These are phyloP conservation scores for Phytopythium delawarense DNA, from an alignment of 352 stramenopile species.

Conservation along the genomic window DNA sequence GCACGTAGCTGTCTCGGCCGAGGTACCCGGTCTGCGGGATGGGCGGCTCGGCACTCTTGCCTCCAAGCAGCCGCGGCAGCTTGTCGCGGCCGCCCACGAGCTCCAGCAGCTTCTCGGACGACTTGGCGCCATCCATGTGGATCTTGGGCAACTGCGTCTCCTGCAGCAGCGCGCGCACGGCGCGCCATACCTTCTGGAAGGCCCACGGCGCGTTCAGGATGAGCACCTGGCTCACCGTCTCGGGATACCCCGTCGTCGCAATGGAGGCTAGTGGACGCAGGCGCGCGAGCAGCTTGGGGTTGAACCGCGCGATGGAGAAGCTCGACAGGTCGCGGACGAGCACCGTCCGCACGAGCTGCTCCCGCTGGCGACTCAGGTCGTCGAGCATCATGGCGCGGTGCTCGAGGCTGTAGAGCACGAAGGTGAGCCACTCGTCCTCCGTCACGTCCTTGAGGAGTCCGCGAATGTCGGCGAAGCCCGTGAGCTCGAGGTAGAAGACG, in stretches of 20 bases:
- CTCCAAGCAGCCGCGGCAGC: constrained; percentile 52
- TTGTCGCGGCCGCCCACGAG: constrained; percentile 41
- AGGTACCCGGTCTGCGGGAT: constrained; percentile 68
- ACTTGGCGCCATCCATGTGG: constrained; percentile 94
- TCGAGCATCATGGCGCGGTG: constrained; percentile 62
- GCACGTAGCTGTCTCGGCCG: constrained; percentile 49
- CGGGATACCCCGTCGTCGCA: constrained; percentile 61
- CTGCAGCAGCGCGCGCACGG: constrained; percentile 49
- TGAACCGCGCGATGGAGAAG: constrained; percentile 60
- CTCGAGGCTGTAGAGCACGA: constrained; percentile 74
- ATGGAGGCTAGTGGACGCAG: constrained; percentile 36
- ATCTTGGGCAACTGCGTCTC: constrained; percentile 84
- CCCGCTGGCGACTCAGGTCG: constrained; percentile 49
- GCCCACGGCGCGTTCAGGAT: constrained; percentile 64
- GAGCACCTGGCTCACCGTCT: constrained; percentile 50
- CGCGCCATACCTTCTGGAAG: constrained; percentile 70
- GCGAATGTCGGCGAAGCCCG: constrained; percentile 55
- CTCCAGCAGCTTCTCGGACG: constrained; percentile 54
- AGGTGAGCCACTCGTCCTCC: constrained; percentile 67
- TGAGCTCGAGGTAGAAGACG: constrained; percentile 72
- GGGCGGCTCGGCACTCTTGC: constrained; percentile 40
- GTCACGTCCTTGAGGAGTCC: constrained; percentile 53
- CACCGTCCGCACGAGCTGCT: constrained; percentile 56
- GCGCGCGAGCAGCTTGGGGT: constrained; percentile 46
- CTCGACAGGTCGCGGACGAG: constrained; percentile 60